Base-by-base conservation (phyloP, 306 rosid genomes). In the Hylodesmum podocarpum region DNA sequence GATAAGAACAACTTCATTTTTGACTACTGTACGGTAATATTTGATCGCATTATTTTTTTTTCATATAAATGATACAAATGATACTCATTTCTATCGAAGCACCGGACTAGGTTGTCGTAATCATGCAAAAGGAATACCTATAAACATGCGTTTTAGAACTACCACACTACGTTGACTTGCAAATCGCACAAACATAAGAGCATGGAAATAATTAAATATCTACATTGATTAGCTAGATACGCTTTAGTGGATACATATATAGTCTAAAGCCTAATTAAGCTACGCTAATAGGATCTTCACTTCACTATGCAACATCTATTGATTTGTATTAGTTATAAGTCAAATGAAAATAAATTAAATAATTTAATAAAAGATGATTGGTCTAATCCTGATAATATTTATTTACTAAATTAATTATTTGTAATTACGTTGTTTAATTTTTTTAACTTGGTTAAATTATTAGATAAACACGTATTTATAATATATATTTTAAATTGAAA, bases 161-260 rank as follows among this genome's bases (percentile, higher is more conserved):
- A 66, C 50, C 71, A 34, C 71, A 28, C 70, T 57, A 10, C 64
- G n/a, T 61, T 78, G 77, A 78, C 77, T 58, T 15, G 65, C n/a
- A 41, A 72, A 13, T 51, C 1, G 16, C 47, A 44, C 29, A 41
- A n/a, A 33, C 78, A 25, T 36, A 8, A 49, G 28, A 53, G 24
- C 18, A 14, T 18, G 24, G 36, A 31, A 27, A 28, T 53, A 25
- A 53, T 24, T 37, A 50, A 25, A 51, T n/a, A n/a, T 39, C 18
- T 49, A 27, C 34, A 27, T 40, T 16, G 29, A 18, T 66, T 51
- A 34, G 65, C 34, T 64, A 34, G 65, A 49, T 64, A 22, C 5
- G 7, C 28, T 53, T 40, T 46, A 63, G 5, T 71, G 16, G 40
- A 57, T 22, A n/a, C n/a, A n/a, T n/a, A n/a, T n/a, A n/a, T n/a